Evolutionary conservation across 2,329 filamentous ascomycete genomes (phyloP), one percentile per base, ranked within the genome.

Genomic region (Verticillium alfalfae): DNA sequence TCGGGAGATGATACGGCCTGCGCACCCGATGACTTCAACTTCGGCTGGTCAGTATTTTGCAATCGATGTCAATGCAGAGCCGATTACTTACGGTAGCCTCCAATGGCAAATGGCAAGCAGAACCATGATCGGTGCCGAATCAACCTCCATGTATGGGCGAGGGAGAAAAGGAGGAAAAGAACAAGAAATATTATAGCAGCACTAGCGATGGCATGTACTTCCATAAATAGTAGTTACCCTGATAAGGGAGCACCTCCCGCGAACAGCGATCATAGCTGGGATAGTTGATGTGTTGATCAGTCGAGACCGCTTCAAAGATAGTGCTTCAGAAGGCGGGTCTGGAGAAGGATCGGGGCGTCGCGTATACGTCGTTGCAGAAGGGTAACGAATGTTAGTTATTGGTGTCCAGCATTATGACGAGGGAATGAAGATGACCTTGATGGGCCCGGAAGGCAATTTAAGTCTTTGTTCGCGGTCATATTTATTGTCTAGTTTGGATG

Each of bases 161-260:
- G 60, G 2, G 79, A 78, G 5, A 73, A 65, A 3, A 74, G 38
- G 7, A 67, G 57, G 67, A 84, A 83, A 3, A 84, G 65, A 26
- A 76, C 62, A 6, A 72, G 66, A 62, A 82, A 81, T 5, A 80
- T 69, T 37, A 80, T 67, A 7, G 79, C 79, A 0, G 76, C 78
- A 75, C 71, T 3, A 82, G 58, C 1, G 76, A 80, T 0, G 82
- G 79, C 8, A 69, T 57, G 56, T 75, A 75, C 49, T 69, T 62
- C 72, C 72, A 75, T 9, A 78, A 69, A 63, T 71, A 73, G 34
- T 68, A 69, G 31, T 64, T 63, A 4, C 61, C 65, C 56, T 10
- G 7, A 12, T 49, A 49, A 22, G 41, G 41, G 41, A 49, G 41
- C 41, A 49, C 16, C n/a, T 49, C n/a, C n/a, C 18, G 7, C 41